Evolutionary conservation across 1,139 yeast genomes (phyloP).

Genomic region (Geotrichum aggregatum): DNA sequence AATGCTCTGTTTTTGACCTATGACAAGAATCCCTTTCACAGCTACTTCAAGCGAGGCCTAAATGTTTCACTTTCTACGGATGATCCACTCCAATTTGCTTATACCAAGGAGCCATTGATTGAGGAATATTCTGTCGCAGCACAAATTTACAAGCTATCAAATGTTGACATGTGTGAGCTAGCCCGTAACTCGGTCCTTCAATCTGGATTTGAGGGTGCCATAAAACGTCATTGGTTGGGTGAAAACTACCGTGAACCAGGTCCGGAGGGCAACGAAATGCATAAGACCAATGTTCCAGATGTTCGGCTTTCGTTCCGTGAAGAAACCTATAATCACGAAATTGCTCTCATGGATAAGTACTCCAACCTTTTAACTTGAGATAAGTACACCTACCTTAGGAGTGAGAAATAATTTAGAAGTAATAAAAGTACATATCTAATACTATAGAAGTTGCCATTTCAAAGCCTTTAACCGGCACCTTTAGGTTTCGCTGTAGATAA

Average conservation of each 20-base stretch:
- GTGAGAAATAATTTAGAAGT: no score
- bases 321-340: conserved; percentile 75
- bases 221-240: conserved; percentile 93
- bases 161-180: conserved; percentile 94
- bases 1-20: conserved; percentile 93
- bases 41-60: conserved; percentile 85
- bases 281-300: conserved; percentile 91
- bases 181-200: conserved; percentile 81
- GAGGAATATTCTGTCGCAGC: conserved; percentile 98
- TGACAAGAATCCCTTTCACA: conserved; percentile 88
- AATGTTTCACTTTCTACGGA: conserved; percentile 90
- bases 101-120: conserved; percentile 94
- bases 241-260: conserved; percentile 59
- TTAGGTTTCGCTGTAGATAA: no score
- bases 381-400: no score
- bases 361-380: no score
- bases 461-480: no score
- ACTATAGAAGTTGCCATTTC: no score
- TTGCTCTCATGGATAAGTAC: conserved; percentile 64
- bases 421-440: no score
- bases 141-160: conserved; percentile 86
- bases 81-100: conserved; percentile 92
- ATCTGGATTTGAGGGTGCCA: conserved; percentile 82
- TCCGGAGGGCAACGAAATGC: conserved; percentile 76
- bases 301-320: conserved; percentile 76